Evolutionary conservation across 352 stramenopile species (phyloP), one percentile per base, ranked within the genome.

Genomic region (Phytophthora crassamura): DNA sequence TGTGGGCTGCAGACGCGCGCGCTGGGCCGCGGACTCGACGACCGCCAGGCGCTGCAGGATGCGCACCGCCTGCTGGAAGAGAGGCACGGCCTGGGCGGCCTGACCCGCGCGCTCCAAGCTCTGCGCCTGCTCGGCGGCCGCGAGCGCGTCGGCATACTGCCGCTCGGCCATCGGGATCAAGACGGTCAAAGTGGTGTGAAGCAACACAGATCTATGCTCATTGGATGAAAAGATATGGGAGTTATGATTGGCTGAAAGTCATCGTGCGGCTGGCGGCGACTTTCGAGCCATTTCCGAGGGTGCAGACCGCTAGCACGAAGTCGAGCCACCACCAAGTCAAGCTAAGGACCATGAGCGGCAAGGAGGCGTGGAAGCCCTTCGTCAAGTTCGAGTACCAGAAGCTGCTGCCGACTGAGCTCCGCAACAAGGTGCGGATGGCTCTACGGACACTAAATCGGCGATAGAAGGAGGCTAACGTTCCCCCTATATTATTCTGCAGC

Each of bases 321-420:
- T 28, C 25, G 25, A 28, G 25, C 4, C 25, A 4, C 25, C 25
- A 6, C 4, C 25, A 32, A 32, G 28, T 6, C 28, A 32, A 46
- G 51, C 14, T 30, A 30, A 67, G 45, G 32, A 71, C 30, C 52
- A 93, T 88, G 78, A 93, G 79, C 80, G 83, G 88, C 42, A 78
- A 75, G 46, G 59, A 77, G 36, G 73, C 66, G 70, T 95, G 82
- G 82, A 78, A 91, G 73, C 86, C 86, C 28, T 95, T 93, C 69
- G 88, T 91, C 70, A 84, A 82, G 69, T 93, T 92, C 69, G 68
- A 78, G 74, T 91, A 89, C 72, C 69, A 88, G 70, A 80, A 85
- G 25, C 70, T 93, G 49, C 74, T 95, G 69, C 80, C 84, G 42
- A 73, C 74, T 15, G 74, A 84, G 43, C 63, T 91, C 54, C 86